These are phyloP conservation scores for Polygonum aviculare DNA, from an alignment of 148 eudicot species.

Conservation along the genomic window DNA sequence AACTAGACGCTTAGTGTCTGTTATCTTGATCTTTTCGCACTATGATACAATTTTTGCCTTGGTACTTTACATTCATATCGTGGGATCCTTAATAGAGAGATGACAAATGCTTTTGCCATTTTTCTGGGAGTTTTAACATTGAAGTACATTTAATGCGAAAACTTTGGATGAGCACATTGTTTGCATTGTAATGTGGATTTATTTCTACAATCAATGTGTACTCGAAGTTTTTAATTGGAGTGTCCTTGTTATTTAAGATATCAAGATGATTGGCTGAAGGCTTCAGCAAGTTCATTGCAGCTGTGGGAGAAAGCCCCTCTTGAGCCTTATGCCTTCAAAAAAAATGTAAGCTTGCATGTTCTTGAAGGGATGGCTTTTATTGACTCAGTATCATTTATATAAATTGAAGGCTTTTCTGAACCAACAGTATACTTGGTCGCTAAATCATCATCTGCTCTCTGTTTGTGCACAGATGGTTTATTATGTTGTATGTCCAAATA, in stretches of 20 bases:
- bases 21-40: background rate
- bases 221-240: background rate
- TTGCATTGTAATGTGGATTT: background rate
- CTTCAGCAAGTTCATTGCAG: slow-evolving; percentile 80
- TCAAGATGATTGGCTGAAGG: slow-evolving; percentile 99
- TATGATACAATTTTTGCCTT: background rate
- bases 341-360: slow-evolving; percentile 48
- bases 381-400: background rate
- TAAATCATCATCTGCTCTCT: background rate
- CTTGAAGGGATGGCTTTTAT: background rate
- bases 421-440: background rate
- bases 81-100: background rate
- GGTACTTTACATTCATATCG: background rate
- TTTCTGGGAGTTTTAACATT: background rate
- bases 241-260: slow-evolving; percentile 34
- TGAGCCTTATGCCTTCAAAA: slow-evolving; percentile 91
- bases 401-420: background rate
- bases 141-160: background rate
- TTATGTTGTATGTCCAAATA: slow-evolving; percentile 84
- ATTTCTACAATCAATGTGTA: background rate
- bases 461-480: slow-evolving; percentile 62
- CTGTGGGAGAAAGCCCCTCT: slow-evolving; percentile 96
- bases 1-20: background rate
- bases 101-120: background rate
- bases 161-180: background rate